Evolutionary conservation across 345 rosid genomes (phyloP).

Genomic region (Gossypium arboreum): DNA sequence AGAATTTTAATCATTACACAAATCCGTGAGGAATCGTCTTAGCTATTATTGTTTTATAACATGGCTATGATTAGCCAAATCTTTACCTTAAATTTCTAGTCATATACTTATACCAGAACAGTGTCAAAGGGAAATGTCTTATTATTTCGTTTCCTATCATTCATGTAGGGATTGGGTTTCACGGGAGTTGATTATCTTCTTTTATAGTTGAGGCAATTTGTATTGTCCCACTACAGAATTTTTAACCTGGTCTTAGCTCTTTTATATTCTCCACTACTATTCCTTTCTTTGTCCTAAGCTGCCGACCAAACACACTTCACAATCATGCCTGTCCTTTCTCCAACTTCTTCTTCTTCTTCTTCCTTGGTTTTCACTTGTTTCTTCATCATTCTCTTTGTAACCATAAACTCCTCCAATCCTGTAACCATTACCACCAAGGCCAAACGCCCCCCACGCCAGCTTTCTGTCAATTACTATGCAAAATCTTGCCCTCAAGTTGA

Average conservation of each 20-base stretch:
- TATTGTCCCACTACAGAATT: neutral
- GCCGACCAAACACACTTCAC: neutral
- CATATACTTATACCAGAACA: too few relatives aligned
- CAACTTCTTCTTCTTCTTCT: slow-evolving; percentile 29
- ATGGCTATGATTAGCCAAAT: neutral
- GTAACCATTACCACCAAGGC: slow-evolving; percentile 17
- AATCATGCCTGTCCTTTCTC: slow-evolving; percentile 38
- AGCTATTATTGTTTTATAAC: neutral
- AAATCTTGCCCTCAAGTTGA: slow-evolving; percentile 77
- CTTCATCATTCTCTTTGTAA: slow-evolving; percentile 26
- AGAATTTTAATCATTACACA: slow-evolving; percentile 11
- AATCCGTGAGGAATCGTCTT: slow-evolving; percentile 23
- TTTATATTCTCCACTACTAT: slow-evolving; percentile 22
- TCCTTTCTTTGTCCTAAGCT: slow-evolving; percentile 30
- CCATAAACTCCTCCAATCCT: slow-evolving; percentile 15
- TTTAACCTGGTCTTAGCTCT: neutral
- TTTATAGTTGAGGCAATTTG: slow-evolving; percentile 7
- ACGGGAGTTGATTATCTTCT: slow-evolving; percentile 39
- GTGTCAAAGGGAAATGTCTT: neutral
- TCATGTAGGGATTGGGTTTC: slow-evolving; percentile 23
- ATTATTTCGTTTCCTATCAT: neutral
- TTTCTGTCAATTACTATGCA: slow-evolving; percentile 52
- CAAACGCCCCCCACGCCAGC: slow-evolving; percentile 31
- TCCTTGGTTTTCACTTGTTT: slow-evolving; percentile 29
- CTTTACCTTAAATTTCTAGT: neutral